Base-by-base conservation (phyloP, 1,139 yeast genomes). In the Arxiozyma slooffiae region DNA sequence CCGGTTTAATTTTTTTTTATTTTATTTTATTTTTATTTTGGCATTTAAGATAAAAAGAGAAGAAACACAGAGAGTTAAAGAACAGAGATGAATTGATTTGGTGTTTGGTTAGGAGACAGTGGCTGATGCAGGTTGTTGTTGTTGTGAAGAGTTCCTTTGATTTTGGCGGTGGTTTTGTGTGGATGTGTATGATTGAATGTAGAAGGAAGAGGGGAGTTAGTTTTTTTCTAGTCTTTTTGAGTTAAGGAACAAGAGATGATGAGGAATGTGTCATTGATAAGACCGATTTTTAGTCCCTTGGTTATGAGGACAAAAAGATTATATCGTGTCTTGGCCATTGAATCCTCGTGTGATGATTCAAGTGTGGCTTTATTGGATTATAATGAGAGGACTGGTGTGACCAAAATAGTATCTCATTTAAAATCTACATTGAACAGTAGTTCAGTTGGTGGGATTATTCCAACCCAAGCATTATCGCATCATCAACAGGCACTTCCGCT, bases 341-440 rank as follows among this genome's bases (percentile, higher is more conserved):
- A 92, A 62, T 81, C 96, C 0, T 88, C 97, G 0, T 94, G 99
- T 63, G 99, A 92, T 64, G 99, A 92, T 66, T 79, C 96, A 0
- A 89, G 97, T 57, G 89, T 89, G 1, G 86, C 96, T 0, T 69
- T 92, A 18, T 67, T 50, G 42, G 47, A 50, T n/a, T 44, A 47
- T 17, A 22, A 52, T 20, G 38, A 42, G 11, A 16, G 2, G 0
- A 30, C 40, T 3, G 24, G 44, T 2, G 21, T 14, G 11, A 41
- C 49, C 3, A 26, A 39, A 17, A 22, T 50, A 2, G 11, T 34
- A 21, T 7, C 76, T 39, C 89, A 90, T 53, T 60, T 71, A 42
- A 85, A 83, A 57, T 65, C 67, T 16, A 87, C 97, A 0, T 72
- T 92, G 30, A 75, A 85, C 61, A 85, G 94, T 8, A 70, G 75